Base-by-base conservation (phyloP, 2,329 filamentous ascomycete species). In the Acarospora socialis region DNA sequence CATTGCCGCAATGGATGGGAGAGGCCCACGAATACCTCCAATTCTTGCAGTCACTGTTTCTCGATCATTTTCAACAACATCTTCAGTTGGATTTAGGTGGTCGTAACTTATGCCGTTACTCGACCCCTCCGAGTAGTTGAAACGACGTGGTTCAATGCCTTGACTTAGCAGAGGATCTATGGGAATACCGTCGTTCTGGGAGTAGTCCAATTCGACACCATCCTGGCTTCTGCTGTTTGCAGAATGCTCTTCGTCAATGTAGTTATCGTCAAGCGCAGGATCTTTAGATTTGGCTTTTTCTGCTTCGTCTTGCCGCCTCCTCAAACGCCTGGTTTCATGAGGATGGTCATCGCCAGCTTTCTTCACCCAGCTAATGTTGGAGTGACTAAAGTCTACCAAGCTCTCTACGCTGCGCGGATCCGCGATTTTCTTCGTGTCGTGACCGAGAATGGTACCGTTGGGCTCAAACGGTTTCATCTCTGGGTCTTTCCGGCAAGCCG, bases 381-480 rank as follows among this genome's bases (percentile, higher is more conserved):
- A 87, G 23, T 81, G 66, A 16, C 81, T 75, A 54, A 94, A 94
- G 50, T 95, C 84, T 6, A 95, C 83, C 14, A 95, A 66, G 15
- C 75, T 77, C 53, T 95, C 87, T 4, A 93, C 74, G 47, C 86
- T 94, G 38, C 90, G 75, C 31, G 81, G 78, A 55, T 98, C 90
- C 2, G 90, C 87, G 29, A 95, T 76, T 20, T 80, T 78, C 33
- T 75, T 80, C 0, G 90, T 98, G 44, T 95, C 84, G 46, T 94
- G 84, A 0, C 90, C 90, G 2, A 95, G 68, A 1, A 87, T 63
- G 1, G 84, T 93, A 35, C 79, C 82, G 46, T 82, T 90, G 0
- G 90, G 90, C 31, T 80, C 73, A 47, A 93, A 93, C 0, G 86
- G 81, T 4, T 65, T 66, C 45, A 80, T 80, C n/a, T 68, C 73